Evolutionary conservation across 148 eudicot genomes (phyloP).

Genomic region (Agrostemma githago): DNA sequence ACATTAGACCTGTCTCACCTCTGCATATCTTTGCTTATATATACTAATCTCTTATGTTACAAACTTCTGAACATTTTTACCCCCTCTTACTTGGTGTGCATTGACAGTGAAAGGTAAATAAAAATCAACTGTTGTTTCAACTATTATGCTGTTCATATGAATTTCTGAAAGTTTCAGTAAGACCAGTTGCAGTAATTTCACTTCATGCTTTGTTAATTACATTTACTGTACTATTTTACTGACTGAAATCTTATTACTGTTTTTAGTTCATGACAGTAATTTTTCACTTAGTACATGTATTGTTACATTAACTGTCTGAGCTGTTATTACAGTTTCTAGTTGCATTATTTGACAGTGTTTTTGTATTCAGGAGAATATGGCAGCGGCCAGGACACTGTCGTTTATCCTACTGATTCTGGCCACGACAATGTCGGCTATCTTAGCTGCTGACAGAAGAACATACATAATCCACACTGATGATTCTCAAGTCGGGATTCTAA

Average conservation of each 20-base stretch:
- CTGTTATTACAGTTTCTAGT: background rate
- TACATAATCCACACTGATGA: constrained; percentile 62
- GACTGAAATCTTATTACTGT: background rate
- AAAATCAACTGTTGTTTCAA: background rate
- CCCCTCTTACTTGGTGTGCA: background rate
- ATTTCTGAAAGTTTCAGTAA: too few relatives aligned
- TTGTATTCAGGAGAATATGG: background rate
- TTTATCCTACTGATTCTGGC: constrained; percentile 26
- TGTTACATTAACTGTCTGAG: background rate
- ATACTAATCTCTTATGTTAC: background rate
- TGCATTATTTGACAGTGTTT: background rate
- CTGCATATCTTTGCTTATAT: constrained; percentile 15
- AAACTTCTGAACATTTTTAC: constrained; percentile 1
- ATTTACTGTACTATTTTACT: background rate
- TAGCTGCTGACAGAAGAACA: constrained; percentile 25
- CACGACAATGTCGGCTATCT: constrained; percentile 24
- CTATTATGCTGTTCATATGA: background rate
- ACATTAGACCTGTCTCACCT: background rate
- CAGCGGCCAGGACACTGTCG: constrained; percentile 16
- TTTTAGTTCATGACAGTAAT: background rate
- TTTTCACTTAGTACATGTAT: too few relatives aligned
- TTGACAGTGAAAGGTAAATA: constrained; percentile 15
- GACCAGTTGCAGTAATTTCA: too few relatives aligned
- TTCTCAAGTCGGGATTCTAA: constrained; percentile 28
- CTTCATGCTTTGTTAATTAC: background rate